Evolutionary conservation across 2,329 filamentous ascomycete genomes (phyloP), one percentile per base, ranked within the genome.

Genomic region (Alternaria atra): DNA sequence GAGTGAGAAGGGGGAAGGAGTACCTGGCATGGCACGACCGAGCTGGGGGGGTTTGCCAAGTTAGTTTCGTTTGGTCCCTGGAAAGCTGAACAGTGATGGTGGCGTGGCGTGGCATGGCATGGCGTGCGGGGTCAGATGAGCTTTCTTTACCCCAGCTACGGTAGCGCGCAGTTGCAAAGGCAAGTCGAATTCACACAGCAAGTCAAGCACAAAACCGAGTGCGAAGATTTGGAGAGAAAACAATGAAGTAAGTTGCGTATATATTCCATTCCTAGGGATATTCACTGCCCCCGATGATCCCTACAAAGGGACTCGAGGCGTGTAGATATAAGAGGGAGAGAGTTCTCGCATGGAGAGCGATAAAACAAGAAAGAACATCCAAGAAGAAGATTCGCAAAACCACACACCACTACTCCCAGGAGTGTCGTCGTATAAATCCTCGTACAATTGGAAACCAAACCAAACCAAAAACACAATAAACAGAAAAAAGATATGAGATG

Each of bases 211-310:
- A 20, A 20, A 20, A 2, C 2, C 20, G 20, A 20, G 20, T 20
- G 20, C 2, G 20, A 20, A 20, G 20, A 20, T 20, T 20, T 20
- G 20, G 20, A 20, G 20, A 20, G 20, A 20, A 10, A 23, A 32
- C 44, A 23, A 48, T 32, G 30, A 25, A 29, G 37, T 55, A 73
- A 76, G 72, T 72, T 75, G 70, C 65, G 46, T 50, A 7, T 50
- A 7, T 70, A 76, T 77, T 76, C 63, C 64, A 64, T 75, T 74
- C 64, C 68, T 69, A 67, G 70, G 70, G 46, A 50, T 50, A 60
- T 61, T 72, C 75, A 77, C 76, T 78, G 74, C 76, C 75, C 74
- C 73, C 71, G 35, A 64, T 52, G 20, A 20, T 20, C 20, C 30
- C 4, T 12, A 40, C 23, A 37, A n/a, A 15, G 40, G 25, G 46